Evolutionary conservation across 768 basidiomycete species (phyloP).

Genomic region (Rhizopogon salebrosus): DNA sequence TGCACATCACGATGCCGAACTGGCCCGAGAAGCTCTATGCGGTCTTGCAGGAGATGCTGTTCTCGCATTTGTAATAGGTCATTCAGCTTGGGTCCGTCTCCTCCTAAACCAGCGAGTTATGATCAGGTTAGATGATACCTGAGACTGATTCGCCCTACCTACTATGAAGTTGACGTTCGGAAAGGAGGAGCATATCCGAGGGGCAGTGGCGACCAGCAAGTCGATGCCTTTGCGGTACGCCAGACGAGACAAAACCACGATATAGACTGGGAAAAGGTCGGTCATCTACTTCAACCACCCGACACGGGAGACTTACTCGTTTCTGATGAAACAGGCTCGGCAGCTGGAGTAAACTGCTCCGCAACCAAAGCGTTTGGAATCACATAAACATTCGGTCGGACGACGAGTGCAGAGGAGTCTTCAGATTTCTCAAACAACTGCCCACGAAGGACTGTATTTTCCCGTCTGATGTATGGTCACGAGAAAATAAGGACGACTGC

Average conservation of each 20-base stretch:
- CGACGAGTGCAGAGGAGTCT: constrained; percentile 38
- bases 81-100: constrained; percentile 92
- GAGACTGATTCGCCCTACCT: constrained; percentile 39
- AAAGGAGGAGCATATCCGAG: constrained; percentile 80
- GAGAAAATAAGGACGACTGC: not conserved
- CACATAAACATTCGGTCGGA: constrained; percentile 70
- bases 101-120: constrained; percentile 57
- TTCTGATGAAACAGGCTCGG: constrained; percentile 37
- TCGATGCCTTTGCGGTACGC: constrained; percentile 97
- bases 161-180: constrained; percentile 87
- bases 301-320: constrained; percentile 42
- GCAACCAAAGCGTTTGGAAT: constrained; percentile 92
- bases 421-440: constrained; percentile 56
- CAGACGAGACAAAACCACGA: constrained; percentile 85
- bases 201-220: constrained; percentile 87
- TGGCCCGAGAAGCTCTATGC: constrained; percentile 84
- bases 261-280: constrained; percentile 57
- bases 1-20: constrained; percentile 81
- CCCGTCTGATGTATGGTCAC: constrained; percentile 56
- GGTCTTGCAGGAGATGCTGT: constrained; percentile 82
- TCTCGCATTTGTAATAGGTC: constrained; percentile 96
- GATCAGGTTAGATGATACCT: not conserved
- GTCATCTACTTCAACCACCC: not conserved
- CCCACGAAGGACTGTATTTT: constrained; percentile 91
- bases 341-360: constrained; percentile 74